phyloP scores from a whole-genome alignment of 257 asterid genomes.

The Perilla frutescens region DNA sequence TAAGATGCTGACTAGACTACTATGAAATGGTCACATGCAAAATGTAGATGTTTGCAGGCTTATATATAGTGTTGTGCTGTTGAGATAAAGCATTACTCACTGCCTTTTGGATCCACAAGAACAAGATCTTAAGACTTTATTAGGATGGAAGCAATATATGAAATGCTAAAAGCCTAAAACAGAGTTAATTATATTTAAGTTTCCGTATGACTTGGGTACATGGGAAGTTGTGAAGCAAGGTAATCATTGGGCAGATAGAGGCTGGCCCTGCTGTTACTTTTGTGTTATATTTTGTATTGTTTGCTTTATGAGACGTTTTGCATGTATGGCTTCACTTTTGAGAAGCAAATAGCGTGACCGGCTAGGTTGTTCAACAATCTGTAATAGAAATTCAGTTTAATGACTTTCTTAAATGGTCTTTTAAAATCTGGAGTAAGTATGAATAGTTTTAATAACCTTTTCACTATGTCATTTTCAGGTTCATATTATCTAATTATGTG shows the following conservation, averaged over 20 bases:
- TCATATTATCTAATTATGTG: slow-evolving; percentile 84
- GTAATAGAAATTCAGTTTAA: neutral
- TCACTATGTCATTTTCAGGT: slow-evolving; percentile 59
- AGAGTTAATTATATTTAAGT: neutral
- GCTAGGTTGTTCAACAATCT: neutral
- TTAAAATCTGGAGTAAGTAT: slow-evolving; percentile 16
- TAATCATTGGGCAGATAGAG: slow-evolving; percentile 1
- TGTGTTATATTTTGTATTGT: too few species aligned
- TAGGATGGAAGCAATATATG: neutral
- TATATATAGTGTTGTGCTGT: neutral
- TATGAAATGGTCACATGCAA: neutral
- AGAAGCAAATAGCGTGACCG: neutral
- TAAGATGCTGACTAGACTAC: neutral
- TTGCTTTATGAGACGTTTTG: neutral
- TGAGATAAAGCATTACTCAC: neutral
- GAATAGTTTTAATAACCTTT: slow-evolving; percentile 19
- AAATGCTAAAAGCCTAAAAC: neutral
- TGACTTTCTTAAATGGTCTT: slow-evolving; percentile 24
- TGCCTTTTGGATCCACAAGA: neutral
- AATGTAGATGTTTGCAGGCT: neutral
- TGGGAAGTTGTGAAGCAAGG: neutral
- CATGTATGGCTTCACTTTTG: neutral
- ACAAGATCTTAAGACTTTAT: neutral
- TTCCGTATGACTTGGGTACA: neutral
- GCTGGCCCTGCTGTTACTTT: neutral